Percentiles rank a stretch among this genome's conserved stretches.
Evolutionary conservation across 345 rosid species (phyloP).

Genomic region (Euclidium syriacum): DNA sequence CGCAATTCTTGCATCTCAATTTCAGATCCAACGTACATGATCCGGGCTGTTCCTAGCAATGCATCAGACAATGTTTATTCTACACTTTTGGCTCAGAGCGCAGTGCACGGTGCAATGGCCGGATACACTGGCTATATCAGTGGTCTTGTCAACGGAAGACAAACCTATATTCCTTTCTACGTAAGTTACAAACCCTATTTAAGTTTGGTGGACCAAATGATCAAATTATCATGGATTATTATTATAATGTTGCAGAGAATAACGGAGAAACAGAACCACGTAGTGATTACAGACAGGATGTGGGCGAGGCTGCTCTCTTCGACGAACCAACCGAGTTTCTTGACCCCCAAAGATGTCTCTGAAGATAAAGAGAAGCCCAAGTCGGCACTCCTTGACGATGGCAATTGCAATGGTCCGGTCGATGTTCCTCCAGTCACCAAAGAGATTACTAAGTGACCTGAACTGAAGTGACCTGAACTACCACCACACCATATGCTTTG

Average conservation of each 20-base stretch:
- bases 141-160: conserved; percentile 81
- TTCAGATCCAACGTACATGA: conserved; percentile 89
- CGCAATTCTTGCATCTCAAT: background rate
- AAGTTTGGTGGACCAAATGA: background rate
- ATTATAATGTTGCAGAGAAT: conserved; percentile 49
- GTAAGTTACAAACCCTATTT: conserved; percentile 36
- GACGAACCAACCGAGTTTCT: conserved; percentile 79
- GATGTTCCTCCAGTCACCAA: conserved; percentile 28
- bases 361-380: conserved; percentile 19
- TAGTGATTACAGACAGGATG: conserved; percentile 72
- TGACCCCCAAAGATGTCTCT: conserved; percentile 27
- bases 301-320: conserved; percentile 79
- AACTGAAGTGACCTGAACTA: background rate
- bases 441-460: conserved; percentile 21
- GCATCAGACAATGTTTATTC: conserved; percentile 88
- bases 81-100: conserved; percentile 87
- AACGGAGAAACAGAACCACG: conserved; percentile 57
- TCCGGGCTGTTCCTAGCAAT: conserved; percentile 76
- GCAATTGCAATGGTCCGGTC: conserved; percentile 23
- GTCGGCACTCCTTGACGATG: conserved; percentile 24
- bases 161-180: conserved; percentile 73
- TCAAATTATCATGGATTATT: too few species aligned
- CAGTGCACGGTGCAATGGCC: conserved; percentile 87
- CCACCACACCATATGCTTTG: background rate
- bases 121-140: conserved; percentile 78